Conservation (phyloP, 179 eudicot species). For the Camellia oleifera region DNA sequence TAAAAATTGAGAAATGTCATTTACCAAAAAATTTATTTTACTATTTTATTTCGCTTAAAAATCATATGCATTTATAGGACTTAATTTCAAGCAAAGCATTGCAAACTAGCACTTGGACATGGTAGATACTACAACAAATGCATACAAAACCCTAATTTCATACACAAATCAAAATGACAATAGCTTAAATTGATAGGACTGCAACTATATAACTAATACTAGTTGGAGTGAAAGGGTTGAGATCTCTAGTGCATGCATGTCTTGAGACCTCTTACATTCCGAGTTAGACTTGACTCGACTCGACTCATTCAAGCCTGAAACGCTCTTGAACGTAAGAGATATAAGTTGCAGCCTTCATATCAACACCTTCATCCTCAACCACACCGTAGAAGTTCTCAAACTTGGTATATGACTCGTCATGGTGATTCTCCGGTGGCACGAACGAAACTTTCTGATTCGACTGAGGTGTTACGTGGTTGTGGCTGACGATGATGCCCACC, state of each 20-base stretch:
- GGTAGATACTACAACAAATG: too few relatives aligned
- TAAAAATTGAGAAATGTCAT: too few relatives aligned
- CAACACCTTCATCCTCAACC: conserved; percentile 6
- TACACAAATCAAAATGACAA: too few relatives aligned
- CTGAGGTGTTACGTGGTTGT: conserved; percentile 11
- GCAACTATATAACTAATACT: not conserved
- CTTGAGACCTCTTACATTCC: not conserved
- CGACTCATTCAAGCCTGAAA: conserved; percentile 19
- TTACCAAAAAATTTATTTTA: too few relatives aligned
- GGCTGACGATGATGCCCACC: conserved; percentile 17
- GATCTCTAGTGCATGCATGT: not conserved
- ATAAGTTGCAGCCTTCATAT: conserved; percentile 20
- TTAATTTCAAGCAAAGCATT: too few relatives aligned
- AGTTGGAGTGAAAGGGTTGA: not conserved
- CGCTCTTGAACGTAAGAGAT: conserved; percentile 21
- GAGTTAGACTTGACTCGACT: not conserved
- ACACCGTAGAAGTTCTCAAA: conserved; percentile 12
- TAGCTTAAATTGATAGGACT: not conserved
- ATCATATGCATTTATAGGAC: too few relatives aligned
- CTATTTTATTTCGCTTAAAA: too few relatives aligned
- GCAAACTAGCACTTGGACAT: too few relatives aligned
- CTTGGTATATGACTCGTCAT: not conserved
- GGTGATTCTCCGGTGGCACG: not conserved
- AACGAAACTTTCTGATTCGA: conserved; percentile 10
- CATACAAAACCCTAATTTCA: too few relatives aligned